Evolutionary conservation across 2,329 filamentous ascomycete genomes (phyloP).

Genomic region (Claviceps monticola): DNA sequence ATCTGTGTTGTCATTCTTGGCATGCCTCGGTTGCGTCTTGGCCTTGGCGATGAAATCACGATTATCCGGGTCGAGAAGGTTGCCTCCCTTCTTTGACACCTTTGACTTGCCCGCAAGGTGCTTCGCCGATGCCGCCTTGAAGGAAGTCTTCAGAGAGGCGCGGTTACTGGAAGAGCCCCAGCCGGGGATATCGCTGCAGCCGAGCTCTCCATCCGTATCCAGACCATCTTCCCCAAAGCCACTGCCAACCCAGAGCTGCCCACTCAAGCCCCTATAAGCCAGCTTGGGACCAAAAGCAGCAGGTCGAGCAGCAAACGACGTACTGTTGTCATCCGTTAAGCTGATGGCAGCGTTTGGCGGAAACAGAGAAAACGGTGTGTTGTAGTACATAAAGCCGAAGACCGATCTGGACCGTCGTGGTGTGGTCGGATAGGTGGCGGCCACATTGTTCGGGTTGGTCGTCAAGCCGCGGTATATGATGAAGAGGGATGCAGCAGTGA

Average conservation of each 20-base stretch:
- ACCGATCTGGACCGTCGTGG: constrained; percentile 13
- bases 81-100: constrained; percentile 9
- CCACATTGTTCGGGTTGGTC: constrained; percentile 13
- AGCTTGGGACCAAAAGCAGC: constrained; percentile 82
- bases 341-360: constrained; percentile 92
- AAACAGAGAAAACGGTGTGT: constrained; percentile 73
- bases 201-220: constrained; percentile 67
- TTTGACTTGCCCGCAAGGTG: constrained; percentile 8
- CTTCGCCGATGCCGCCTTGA: constrained; percentile 16
- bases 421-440: constrained; percentile 12
- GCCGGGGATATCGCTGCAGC: constrained; percentile 86
- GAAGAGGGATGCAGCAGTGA: constrained; percentile 39
- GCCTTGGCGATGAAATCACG: constrained; percentile 9
- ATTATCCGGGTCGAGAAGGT: constrained; percentile 16
- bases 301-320: constrained; percentile 84
- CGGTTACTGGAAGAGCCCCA: constrained; percentile 55
- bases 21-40: constrained; percentile 2
- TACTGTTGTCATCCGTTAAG: constrained; percentile 94
- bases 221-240: constrained; percentile 74
- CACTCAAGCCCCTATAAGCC: constrained; percentile 63
- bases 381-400: constrained; percentile 50
- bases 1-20: constrained; percentile 63
- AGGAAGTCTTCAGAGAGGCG: constrained; percentile 25
- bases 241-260: constrained; percentile 84
- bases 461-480: constrained; percentile 39